Evolutionary conservation across 805 yeast species (phyloP).

Genomic region (Clavispora carvajalis): DNA sequence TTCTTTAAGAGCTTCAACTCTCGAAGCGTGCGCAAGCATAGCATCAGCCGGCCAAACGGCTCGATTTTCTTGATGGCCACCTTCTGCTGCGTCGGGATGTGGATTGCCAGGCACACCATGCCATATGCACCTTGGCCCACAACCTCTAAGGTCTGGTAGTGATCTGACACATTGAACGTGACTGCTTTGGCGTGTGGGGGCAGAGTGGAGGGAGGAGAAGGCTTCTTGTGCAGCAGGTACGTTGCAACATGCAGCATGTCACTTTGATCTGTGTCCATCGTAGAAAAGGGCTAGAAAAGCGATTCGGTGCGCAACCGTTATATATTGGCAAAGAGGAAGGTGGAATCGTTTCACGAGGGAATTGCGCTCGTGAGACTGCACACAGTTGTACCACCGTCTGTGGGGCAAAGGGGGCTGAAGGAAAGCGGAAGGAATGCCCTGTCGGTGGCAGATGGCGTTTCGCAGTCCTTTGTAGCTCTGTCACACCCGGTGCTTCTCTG

Average conservation of each 20-base stretch:
- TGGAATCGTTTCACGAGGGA: background rate
- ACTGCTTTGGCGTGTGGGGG: slow-evolving; percentile 21
- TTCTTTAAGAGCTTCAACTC: slow-evolving; percentile 85
- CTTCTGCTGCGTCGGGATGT: slow-evolving; percentile 75
- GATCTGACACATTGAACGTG: slow-evolving; percentile 80
- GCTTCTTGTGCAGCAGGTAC: slow-evolving; percentile 1
- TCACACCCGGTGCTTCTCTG: too few species aligned
- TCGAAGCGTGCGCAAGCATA: slow-evolving; percentile 81
- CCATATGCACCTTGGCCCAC: slow-evolving; percentile 98
- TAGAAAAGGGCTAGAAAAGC: background rate
- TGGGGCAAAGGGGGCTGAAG: too few species aligned
- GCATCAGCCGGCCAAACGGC: slow-evolving; percentile 86
- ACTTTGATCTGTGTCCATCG: background rate
- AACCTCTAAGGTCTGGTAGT: slow-evolving; percentile 77
- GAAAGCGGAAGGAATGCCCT: too few species aligned
- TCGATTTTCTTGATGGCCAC: slow-evolving; percentile 96
- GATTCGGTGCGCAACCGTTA: slow-evolving; percentile 1
- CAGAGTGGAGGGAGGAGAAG: slow-evolving; percentile 2
- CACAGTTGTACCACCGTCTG: too few species aligned
- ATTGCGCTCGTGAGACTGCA: background rate
- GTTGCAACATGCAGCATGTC: background rate
- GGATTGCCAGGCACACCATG: slow-evolving; percentile 83
- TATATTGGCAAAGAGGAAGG: background rate
- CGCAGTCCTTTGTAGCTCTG: too few species aligned
- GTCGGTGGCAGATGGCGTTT: too few species aligned